Evolutionary conservation across 495 filamentous ascomycete species (phyloP), one percentile per base, ranked within the genome.

Genomic region (Penicillium ucsense): DNA sequence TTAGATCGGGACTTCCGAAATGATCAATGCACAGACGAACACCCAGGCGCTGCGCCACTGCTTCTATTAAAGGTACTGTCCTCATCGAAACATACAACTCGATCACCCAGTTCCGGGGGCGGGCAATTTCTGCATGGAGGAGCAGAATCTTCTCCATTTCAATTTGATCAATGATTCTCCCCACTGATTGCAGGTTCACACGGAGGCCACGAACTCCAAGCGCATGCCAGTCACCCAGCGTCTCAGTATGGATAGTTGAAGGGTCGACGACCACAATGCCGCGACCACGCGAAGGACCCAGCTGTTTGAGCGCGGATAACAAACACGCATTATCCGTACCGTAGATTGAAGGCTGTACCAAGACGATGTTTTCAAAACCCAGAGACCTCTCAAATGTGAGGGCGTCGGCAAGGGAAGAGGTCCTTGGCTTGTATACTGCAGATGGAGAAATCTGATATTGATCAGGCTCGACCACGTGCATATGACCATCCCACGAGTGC

Each of bases 301-400:
- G 39, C 41, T 53, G 51, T 11, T 48, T 41, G 4, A 77, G 60
- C 7, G 71, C 70, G 40, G 72, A 65, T 27, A 79, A 53, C 8
- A 76, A 60, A 51, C 73, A 79, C n/a, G 69, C 70, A 41, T 79
- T 77, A 53, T 79, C 70, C 20, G 58, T 61, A 38, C 73, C 74
- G 49, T 77, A 79, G 43, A 72, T 63, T 8, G 71, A 74, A 4
- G 73, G 73, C 43, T 77, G 74, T 4, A 79, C 73, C 39, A 77
- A 62, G 30, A 76, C 71, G 10, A 74, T 52, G 34, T 74, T 72
- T 38, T 64, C 51, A 7, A 76, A 54, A 1, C 68, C 63, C 0
- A 72, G 46, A 6, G 59, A 45, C 0, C 65, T 61, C 44, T 72
- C 69, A 38, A 74, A 74, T 4, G 49, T 49, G 3, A 73, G 52